Evolutionary conservation across 2,329 filamentous ascomycete species (phyloP).

Genomic region (Ascochyta rabiei): DNA sequence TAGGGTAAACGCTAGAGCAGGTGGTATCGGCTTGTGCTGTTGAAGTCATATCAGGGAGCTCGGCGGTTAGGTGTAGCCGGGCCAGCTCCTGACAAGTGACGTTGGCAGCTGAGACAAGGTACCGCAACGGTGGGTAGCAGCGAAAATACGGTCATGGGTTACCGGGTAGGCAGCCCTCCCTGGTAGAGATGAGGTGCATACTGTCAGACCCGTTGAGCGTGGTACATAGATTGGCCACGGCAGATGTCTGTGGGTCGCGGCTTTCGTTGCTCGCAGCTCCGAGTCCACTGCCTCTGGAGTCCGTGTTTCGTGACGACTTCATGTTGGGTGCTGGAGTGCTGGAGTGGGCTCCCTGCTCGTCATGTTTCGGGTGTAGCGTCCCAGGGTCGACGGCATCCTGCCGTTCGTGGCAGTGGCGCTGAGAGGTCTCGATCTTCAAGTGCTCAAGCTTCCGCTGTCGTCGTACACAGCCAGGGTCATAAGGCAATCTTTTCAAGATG

Average conservation of each 20-base stretch:
- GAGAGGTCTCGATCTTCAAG: background rate
- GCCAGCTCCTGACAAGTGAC: background rate
- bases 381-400: background rate
- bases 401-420: background rate
- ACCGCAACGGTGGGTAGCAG: background rate
- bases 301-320: background rate
- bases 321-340: background rate
- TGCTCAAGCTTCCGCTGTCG: background rate
- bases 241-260: background rate
- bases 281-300: background rate
- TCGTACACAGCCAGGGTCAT: constrained; percentile 1
- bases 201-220: constrained; percentile 7
- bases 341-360: background rate
- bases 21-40: no score
- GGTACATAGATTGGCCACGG: constrained; percentile 11
- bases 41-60: no score
- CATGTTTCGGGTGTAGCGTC: no score
- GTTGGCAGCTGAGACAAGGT: background rate
- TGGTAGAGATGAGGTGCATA: constrained; percentile 6
- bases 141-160: constrained; percentile 7
- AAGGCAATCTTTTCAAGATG: background rate
- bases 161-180: background rate
- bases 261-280: background rate
- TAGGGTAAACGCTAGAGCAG: no score
- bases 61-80: no score